These are phyloP conservation scores for Lepraria neglecta DNA, from an alignment of 495 filamentous ascomycete species.

Conservation along the genomic window DNA sequence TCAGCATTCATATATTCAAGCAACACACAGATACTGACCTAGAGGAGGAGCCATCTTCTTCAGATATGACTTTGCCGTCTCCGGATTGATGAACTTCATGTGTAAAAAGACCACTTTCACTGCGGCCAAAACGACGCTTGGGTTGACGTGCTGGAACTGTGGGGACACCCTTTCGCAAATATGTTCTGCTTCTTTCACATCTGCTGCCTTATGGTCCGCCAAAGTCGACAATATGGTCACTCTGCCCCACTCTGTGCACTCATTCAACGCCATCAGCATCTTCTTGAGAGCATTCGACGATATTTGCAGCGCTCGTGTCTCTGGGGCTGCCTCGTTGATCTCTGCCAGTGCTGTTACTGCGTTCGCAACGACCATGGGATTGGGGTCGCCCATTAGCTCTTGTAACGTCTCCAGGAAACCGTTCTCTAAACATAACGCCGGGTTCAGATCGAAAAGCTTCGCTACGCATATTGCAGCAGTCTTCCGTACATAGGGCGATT, in stretches of 20 bases:
- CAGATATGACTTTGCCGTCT: conserved; percentile 72
- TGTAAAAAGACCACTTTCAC: conserved; percentile 98
- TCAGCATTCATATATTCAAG: conserved; percentile 26
- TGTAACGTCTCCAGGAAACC: conserved; percentile 94
- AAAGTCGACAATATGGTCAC: conserved; percentile 89
- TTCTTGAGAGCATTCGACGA: conserved; percentile 81
- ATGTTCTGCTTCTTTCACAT: conserved; percentile 94
- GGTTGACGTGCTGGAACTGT: conserved; percentile 98
- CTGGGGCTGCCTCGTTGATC: conserved; percentile 83
- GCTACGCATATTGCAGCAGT: conserved; percentile 97
- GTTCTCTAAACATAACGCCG: conserved; percentile 87
- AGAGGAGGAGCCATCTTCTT: conserved; percentile 98
- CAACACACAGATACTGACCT: conserved; percentile 46
- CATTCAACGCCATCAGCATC: conserved; percentile 91
- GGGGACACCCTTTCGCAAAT: conserved; percentile 95
- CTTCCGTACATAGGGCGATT: conserved; percentile 97
- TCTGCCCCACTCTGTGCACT: conserved; percentile 98
- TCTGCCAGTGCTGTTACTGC: conserved; percentile 89
- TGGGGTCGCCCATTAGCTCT: conserved; percentile 93
- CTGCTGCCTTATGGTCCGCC: conserved; percentile 76
- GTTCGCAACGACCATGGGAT: conserved; percentile 98
- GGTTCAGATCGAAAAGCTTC: conserved; percentile 94
- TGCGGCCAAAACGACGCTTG: conserved; percentile 90
- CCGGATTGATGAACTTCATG: conserved; percentile 76
- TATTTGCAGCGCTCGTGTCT: conserved; percentile 78